Percentiles rank a stretch among this genome's conserved stretches.
These are phyloP conservation scores for Penicillium sp. DNA, from an alignment of 2,329 filamentous ascomycete species.

Conservation along the genomic window DNA sequence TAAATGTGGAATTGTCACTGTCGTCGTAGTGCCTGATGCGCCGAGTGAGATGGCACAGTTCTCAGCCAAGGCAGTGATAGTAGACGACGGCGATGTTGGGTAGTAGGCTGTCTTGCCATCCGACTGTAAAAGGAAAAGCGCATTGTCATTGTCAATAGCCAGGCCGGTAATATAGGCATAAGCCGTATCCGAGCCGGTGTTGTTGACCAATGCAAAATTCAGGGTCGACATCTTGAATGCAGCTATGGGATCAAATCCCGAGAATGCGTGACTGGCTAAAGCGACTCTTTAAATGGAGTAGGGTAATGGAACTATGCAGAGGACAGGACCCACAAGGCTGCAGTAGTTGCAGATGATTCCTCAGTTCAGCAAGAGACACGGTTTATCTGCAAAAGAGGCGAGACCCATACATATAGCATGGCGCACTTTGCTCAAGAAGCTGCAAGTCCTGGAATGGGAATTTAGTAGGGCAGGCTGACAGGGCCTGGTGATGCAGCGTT, in stretches of 20 bases:
- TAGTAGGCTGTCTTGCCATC: slow-evolving; percentile 68
- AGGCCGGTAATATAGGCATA: slow-evolving; percentile 72
- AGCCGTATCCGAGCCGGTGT: slow-evolving; percentile 59
- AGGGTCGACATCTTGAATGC: slow-evolving; percentile 45
- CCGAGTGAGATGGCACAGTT: slow-evolving; percentile 67
- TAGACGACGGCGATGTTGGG: slow-evolving; percentile 59
- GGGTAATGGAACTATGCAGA: background rate
- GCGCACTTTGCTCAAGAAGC: background rate
- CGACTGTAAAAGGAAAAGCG: slow-evolving; percentile 62
- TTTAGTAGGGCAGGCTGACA: slow-evolving; percentile 21
- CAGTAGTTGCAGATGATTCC: background rate
- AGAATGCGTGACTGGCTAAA: background rate
- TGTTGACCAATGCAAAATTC: slow-evolving; percentile 65
- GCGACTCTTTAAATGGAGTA: background rate
- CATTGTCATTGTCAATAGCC: slow-evolving; percentile 60
- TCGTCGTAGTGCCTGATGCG: slow-evolving; percentile 58
- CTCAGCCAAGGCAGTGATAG: slow-evolving; percentile 50
- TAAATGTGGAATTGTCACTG: slow-evolving; percentile 67
- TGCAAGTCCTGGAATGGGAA: background rate
- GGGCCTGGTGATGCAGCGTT: slow-evolving; percentile 20
- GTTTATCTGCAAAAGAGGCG: background rate
- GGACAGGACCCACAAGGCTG: background rate
- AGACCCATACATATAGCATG: slow-evolving; percentile 13
- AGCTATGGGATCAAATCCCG: background rate
- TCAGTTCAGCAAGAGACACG: background rate